Percentiles rank a stretch among this genome's conserved stretches.
Conservation (phyloP, 2,329 filamentous ascomycete genomes). For the Aureobasidium sp. region DNA sequence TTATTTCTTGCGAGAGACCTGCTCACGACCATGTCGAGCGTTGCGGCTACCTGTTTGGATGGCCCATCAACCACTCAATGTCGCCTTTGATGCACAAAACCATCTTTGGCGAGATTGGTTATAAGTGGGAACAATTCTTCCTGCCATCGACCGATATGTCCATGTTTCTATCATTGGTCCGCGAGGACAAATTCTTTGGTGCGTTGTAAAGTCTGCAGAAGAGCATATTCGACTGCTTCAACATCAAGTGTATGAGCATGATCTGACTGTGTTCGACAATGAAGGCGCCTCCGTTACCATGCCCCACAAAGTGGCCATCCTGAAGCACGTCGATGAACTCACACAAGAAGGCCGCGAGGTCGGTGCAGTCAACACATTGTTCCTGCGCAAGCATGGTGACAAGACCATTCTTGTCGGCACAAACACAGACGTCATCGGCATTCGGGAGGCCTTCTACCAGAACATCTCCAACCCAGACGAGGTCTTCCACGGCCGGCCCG, state of each 20-base stretch:
- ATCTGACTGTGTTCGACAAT: background rate
- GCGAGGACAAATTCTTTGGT: slow-evolving; percentile 55
- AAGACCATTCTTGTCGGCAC: slow-evolving; percentile 55
- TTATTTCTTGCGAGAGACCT: slow-evolving; percentile 7
- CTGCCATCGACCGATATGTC: slow-evolving; percentile 37
- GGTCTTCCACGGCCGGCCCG: slow-evolving; percentile 51
- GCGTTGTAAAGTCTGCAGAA: slow-evolving; percentile 16
- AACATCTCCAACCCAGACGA: slow-evolving; percentile 34
- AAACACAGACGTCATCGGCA: slow-evolving; percentile 74
- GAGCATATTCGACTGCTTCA: background rate
- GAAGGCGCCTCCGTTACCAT: slow-evolving; percentile 62
- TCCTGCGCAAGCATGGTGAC: slow-evolving; percentile 46
- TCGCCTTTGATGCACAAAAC: slow-evolving; percentile 48
- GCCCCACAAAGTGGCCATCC: slow-evolving; percentile 74
- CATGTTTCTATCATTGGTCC: slow-evolving; percentile 39
- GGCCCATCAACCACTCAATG: slow-evolving; percentile 48
- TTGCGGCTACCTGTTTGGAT: slow-evolving; percentile 48
- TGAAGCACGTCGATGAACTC: slow-evolving; percentile 62
- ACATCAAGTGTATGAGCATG: background rate
- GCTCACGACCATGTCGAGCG: slow-evolving; percentile 31
- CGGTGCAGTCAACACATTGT: slow-evolving; percentile 74
- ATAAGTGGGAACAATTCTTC: slow-evolving; percentile 45
- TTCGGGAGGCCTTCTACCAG: slow-evolving; percentile 58
- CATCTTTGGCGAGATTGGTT: slow-evolving; percentile 41
- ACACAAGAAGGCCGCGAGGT: slow-evolving; percentile 64